These are phyloP conservation scores for Trichoderma sp. DNA, from an alignment of 2,329 filamentous ascomycete genomes.

Conservation along the genomic window DNA sequence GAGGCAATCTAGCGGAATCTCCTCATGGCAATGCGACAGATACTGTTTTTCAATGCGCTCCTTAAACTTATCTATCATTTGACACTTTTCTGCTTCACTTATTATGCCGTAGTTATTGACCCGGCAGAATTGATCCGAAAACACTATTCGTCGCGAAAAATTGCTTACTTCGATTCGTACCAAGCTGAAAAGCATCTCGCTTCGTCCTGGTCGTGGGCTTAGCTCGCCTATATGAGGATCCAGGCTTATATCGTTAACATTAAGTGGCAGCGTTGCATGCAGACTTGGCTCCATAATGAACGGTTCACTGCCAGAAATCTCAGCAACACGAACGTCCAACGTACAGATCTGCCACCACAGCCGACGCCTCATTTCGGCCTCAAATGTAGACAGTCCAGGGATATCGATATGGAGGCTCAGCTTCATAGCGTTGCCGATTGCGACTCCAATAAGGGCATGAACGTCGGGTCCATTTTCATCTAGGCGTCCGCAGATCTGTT, in stretches of 20 bases:
- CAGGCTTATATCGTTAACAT: conserved; percentile 14
- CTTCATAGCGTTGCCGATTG: conserved; percentile 29
- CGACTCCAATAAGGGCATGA: conserved; percentile 27
- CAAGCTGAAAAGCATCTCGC: conserved; percentile 31
- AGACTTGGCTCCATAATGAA: conserved; percentile 20
- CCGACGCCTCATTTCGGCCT: conserved; percentile 56
- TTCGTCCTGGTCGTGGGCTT: conserved; percentile 7
- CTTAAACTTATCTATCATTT: neutral
- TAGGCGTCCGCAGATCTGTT: conserved; percentile 13
- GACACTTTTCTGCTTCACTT: neutral
- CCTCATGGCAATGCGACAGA: neutral
- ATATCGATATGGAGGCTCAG: conserved; percentile 36
- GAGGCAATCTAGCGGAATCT: conserved; percentile 1
- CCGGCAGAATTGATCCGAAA: conserved; percentile 25
- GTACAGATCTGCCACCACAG: conserved; percentile 59
- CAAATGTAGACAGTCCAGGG: conserved; percentile 49
- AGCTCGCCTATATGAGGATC: neutral
- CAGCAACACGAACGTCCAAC: conserved; percentile 53
- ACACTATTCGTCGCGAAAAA: conserved; percentile 15
- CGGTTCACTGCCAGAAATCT: conserved; percentile 52
- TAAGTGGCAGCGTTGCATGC: conserved; percentile 16
- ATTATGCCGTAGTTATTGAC: neutral
- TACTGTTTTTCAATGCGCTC: conserved; percentile 21
- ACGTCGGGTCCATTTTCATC: conserved; percentile 29
- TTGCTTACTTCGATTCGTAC: conserved; percentile 29